A percentile compares a stretch with the other conserved stretches of the same genome.
phyloP scores from a whole-genome alignment of 2,329 filamentous ascomycete species.

The Phyllosticta paracitricarpa region DNA sequence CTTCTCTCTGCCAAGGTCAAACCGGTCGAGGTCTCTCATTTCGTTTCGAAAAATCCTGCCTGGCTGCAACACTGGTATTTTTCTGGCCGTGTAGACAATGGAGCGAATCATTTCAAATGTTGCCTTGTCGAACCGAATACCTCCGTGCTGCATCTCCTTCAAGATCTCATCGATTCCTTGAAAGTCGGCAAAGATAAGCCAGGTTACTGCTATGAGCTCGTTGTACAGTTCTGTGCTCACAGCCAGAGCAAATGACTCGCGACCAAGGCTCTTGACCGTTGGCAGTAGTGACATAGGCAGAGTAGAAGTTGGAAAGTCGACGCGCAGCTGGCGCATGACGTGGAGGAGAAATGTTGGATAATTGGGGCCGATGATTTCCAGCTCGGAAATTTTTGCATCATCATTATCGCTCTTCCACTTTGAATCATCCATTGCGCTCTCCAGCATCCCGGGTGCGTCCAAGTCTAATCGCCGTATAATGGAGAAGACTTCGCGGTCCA shows the following conservation, averaged over 20 bases:
- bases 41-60: not conserved
- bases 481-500: slow-evolving; percentile 58
- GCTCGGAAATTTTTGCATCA: slow-evolving; percentile 19
- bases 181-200: slow-evolving; percentile 51
- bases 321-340: slow-evolving; percentile 48
- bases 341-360: slow-evolving; percentile 53
- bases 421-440: not conserved
- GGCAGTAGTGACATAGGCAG: slow-evolving; percentile 54
- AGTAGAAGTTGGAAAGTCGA: slow-evolving; percentile 50
- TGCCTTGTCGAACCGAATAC: slow-evolving; percentile 45
- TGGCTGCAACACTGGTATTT: not conserved
- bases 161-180: slow-evolving; percentile 46
- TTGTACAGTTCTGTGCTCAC: slow-evolving; percentile 62
- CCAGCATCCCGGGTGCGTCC: slow-evolving; percentile 14
- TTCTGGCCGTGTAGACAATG: not conserved
- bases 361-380: slow-evolving; percentile 52
- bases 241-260: slow-evolving; percentile 61
- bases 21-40: not conserved
- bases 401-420: not conserved
- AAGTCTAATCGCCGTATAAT: slow-evolving; percentile 49
- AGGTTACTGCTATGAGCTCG: slow-evolving; percentile 51
- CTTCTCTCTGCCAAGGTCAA: not conserved
- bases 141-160: slow-evolving; percentile 55
- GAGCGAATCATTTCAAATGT: not conserved
- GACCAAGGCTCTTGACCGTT: slow-evolving; percentile 55